phyloP scores from a whole-genome alignment of 192 early-diverging fungal genomes.

The Coemansia sp. region DNA sequence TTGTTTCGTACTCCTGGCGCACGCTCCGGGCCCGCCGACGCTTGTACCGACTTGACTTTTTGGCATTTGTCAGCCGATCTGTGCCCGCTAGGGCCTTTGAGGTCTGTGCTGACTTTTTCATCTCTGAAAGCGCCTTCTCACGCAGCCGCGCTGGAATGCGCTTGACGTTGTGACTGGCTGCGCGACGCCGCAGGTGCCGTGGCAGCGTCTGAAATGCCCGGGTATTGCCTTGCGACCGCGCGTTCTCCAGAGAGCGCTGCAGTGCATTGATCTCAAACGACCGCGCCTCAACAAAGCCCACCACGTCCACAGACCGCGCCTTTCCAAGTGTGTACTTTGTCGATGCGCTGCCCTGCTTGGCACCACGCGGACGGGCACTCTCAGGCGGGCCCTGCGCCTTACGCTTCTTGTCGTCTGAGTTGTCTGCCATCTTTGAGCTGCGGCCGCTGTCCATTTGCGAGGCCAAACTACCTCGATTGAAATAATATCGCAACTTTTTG shows the following conservation, averaged over 20 bases:
- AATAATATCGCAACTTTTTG: background rate
- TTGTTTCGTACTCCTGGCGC: constrained; percentile 40
- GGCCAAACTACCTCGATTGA: background rate
- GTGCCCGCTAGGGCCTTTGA: constrained; percentile 20
- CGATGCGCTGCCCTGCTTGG: constrained; percentile 3
- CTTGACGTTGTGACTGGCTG: constrained; percentile 93
- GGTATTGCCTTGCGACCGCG: constrained; percentile 56
- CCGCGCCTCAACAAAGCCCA: constrained; percentile 62
- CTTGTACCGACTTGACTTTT: constrained; percentile 43
- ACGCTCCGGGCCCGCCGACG: constrained; percentile 28
- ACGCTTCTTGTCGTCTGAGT: constrained; percentile 2
- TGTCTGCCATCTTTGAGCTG: background rate
- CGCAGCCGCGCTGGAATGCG: constrained; percentile 82
- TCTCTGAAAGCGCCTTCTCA: constrained; percentile 75
- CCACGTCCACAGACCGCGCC: constrained; percentile 46
- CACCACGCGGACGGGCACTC: background rate
- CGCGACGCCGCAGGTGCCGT: constrained; percentile 86
- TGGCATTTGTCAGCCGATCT: constrained; percentile 21
- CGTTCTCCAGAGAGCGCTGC: constrained; percentile 70
- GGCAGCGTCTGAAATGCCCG: constrained; percentile 90
- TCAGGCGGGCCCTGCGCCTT: constrained; percentile 1
- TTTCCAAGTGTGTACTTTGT: constrained; percentile 33
- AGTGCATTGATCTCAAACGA: constrained; percentile 85
- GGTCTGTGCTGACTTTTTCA: constrained; percentile 44
- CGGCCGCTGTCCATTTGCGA: background rate